Percentiles rank a stretch among this genome's conserved stretches.
phyloP scores from a whole-genome alignment of 75 land plant species.

The Chamaecyparis obtusa region DNA sequence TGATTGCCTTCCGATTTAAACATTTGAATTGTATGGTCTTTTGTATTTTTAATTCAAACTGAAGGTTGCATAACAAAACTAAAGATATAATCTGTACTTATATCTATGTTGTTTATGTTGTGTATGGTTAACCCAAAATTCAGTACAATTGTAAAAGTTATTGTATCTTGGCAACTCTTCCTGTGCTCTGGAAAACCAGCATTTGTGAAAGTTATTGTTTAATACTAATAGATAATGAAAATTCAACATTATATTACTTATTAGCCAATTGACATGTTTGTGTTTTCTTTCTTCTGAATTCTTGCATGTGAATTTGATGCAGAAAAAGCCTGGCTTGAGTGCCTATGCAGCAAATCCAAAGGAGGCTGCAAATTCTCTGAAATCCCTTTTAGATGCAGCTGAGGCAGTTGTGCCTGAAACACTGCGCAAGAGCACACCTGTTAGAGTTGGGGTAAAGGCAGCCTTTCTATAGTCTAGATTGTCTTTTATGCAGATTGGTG shows the following conservation, averaged over 20 bases:
- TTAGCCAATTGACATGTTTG: not conserved
- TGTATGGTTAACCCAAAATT: not conserved
- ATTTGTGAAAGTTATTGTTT: not conserved
- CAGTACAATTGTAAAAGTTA: not conserved
- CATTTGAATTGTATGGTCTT: not conserved
- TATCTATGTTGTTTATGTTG: not conserved
- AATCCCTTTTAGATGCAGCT: constrained; percentile 64
- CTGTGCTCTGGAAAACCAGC: not conserved
- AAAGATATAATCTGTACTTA: not conserved
- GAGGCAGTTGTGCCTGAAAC: constrained; percentile 61
- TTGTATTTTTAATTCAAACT: not conserved
- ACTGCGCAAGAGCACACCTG: constrained; percentile 64
- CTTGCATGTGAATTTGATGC: constrained; percentile 1
- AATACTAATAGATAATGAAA: not conserved
- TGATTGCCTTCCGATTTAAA: not conserved
- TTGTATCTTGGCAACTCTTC: not conserved
- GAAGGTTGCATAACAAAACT: not conserved
- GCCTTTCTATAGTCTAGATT: not conserved
- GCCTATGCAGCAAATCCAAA: constrained; percentile 60
- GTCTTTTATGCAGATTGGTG: constrained; percentile 3
- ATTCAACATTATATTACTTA: not conserved
- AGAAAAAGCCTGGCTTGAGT: constrained; percentile 90
- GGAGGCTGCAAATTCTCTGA: constrained; percentile 71
- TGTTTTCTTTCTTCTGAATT: not conserved
- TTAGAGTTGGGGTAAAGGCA: constrained; percentile 77